Base-by-base conservation (phyloP, 257 asterid species). In the Nyctanthes arbortristis region DNA sequence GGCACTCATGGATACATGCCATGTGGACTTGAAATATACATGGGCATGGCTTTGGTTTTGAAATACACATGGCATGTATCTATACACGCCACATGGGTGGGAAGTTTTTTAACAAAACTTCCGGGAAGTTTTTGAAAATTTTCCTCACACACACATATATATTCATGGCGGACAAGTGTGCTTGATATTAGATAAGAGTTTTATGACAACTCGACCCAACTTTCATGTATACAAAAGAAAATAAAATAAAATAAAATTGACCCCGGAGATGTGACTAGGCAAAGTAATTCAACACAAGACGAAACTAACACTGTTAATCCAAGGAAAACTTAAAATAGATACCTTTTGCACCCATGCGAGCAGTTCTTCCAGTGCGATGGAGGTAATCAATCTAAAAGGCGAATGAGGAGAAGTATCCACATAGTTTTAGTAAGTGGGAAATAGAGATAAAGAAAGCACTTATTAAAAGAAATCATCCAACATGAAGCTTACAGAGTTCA, bases 321-420 rank as follows among this genome's bases (percentile, higher is more conserved):
- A 47, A 34, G 65, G 45, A 58, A 56, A 33, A n/a, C n/a, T 54
- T 43, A 40, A 45, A 32, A 47, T 32, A 18, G 35, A 65, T 82
- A 93, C 97, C 99, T 88, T 93, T 93, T 70, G 97, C 99, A 73
- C 97, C 99, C 97, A 94, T 94, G 65, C 97, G 97, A 82, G 99
- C 99, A 74, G 99, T 94, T 83, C 97, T 87, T 80, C 99, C 99
- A 68, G 97, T 94, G 40, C 99, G 97, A 77, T 91, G 99, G 68
- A 94, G 97, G 81, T 94, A 94, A 74, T 94, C 99, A 25, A 94
- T 85, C 99, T 94, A 70, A 32, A 71, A 68, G 22, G 62, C 62
- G 2, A 45, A 57, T 61, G 61, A 28, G n/a, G 34, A 61, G 68
- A 57, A 35, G 22, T 49, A 63, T 57, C 69, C 62, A 79, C 58